A percentile compares a stretch with the other conserved stretches of the same genome.
Conservation (phyloP, 2,329 filamentous ascomycete genomes). For the Camillea tinctor region DNA sequence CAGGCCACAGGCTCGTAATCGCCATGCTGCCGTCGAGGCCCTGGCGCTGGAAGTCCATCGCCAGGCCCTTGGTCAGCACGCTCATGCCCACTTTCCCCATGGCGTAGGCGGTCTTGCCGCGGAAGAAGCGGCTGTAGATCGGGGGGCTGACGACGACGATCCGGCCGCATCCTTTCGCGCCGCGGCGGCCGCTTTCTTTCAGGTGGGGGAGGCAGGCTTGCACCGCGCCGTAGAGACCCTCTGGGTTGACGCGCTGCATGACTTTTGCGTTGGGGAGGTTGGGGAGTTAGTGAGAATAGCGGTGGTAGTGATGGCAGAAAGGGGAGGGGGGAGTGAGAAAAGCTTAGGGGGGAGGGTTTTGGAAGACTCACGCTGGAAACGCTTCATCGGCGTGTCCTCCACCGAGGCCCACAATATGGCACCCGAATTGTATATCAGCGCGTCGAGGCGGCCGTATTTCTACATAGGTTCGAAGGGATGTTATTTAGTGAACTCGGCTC, state of each 20-base stretch:
- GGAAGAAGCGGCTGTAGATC: slow-evolving; percentile 81
- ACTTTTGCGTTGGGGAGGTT: slow-evolving; percentile 26
- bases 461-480: too few species aligned
- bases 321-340: too few species aligned
- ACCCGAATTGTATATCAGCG: slow-evolving; percentile 78
- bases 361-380: slow-evolving; percentile 56
- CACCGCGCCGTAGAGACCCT: slow-evolving; percentile 72
- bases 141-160: slow-evolving; percentile 80
- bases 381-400: slow-evolving; percentile 67
- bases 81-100: slow-evolving; percentile 79
- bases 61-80: slow-evolving; percentile 75
- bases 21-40: slow-evolving; percentile 63
- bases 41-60: slow-evolving; percentile 75
- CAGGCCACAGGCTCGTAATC: slow-evolving; percentile 81
- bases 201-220: slow-evolving; percentile 70
- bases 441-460: slow-evolving; percentile 65
- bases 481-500: too few species aligned
- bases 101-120: slow-evolving; percentile 83
- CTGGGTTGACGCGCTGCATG: slow-evolving; percentile 73
- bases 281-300: too few species aligned
- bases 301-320: too few species aligned
- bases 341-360: too few species aligned
- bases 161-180: slow-evolving; percentile 46
- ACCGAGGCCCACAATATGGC: slow-evolving; percentile 84
- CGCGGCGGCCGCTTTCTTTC: slow-evolving; percentile 39